phyloP scores from a whole-genome alignment of 805 yeast genomes.

The Saccharomyces kudriavzevii region DNA sequence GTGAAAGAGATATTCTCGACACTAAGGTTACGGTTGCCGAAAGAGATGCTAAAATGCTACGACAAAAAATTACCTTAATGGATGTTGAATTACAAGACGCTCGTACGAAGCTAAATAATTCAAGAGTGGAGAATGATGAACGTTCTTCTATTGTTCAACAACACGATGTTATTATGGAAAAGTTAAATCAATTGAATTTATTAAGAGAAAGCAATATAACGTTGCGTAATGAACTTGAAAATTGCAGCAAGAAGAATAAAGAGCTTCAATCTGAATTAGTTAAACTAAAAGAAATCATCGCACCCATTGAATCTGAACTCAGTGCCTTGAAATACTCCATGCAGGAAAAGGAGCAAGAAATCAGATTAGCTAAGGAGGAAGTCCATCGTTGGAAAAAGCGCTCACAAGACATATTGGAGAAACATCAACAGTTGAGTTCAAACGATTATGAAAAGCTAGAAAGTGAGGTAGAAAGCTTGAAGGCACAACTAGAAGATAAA shows the following conservation, averaged over 20 bases:
- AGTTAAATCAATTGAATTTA: conserved; percentile 53
- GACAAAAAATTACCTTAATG: conserved; percentile 41
- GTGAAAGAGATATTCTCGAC: conserved; percentile 65
- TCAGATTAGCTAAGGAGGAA: conserved; percentile 43
- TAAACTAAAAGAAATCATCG: conserved; percentile 29
- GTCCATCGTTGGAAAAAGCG: conserved; percentile 51
- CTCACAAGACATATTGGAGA: conserved; percentile 39
- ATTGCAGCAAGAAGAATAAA: conserved; percentile 25
- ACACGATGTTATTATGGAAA: conserved; percentile 41
- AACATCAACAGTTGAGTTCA: conserved; percentile 42
- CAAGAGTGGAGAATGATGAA: conserved; percentile 30
- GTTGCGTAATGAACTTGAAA: conserved; percentile 44
- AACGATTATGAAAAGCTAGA: conserved; percentile 35
- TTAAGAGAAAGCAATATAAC: conserved; percentile 62
- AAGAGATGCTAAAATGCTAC: conserved; percentile 48
- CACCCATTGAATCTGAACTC: conserved; percentile 39
- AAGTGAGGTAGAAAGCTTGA: conserved; percentile 21
- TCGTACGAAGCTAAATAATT: conserved; percentile 38
- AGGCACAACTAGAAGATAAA: conserved; percentile 17
- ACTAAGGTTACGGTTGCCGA: conserved; percentile 45
- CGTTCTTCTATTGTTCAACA: conserved; percentile 24
- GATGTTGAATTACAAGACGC: conserved; percentile 45
- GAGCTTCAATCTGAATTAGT: conserved; percentile 37
- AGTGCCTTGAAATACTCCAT: conserved; percentile 34
- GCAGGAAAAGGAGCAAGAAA: conserved; percentile 43